Evolutionary conservation across 31 red algal species (phyloP), one percentile per base, ranked within the genome.

Genomic region (Odonthalia washingtoniensis): DNA sequence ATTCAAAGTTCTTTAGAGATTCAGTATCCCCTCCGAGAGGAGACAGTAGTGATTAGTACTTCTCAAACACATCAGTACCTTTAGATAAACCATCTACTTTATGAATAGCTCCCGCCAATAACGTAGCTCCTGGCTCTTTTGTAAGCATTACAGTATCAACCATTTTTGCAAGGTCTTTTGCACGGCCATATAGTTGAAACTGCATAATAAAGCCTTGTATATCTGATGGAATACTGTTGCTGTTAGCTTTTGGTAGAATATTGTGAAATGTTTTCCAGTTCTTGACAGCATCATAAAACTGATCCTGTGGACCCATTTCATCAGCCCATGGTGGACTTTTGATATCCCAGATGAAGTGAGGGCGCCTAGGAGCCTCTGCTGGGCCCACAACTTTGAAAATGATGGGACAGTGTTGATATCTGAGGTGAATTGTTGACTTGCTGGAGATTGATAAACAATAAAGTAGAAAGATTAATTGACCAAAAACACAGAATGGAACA

Each of bases 241-340:
- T 33, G 39, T 80, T 21, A 5, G 14, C n/a, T 5, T 80, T 52
- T 35, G 77, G 77, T 4, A 80, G 44, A 0, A 62, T 18, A 80
- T 80, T 52, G 17, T 62, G 16, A 18, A 80, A 80, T 33, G 38
- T 52, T 14, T 80, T 80, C 77, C 46, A 80, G 9, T 5, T 5
- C 36, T 33, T 53, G 4, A 67, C 53, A 18, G 77, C 5, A 6
- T 63, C 46, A 38, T 62, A 38, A 63, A 35, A 80, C 5, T 53
- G 28, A 62, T 80, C 77, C 28, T 53, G 0, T 0, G 30, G 28
- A 6, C 42, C 42, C n/a, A 33, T 80, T 4, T 52, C 77, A 1
- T 80, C 0, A 62, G 77, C 63, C n/a, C 46, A 80, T 37, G 72
- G 72, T 0, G 72, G 0, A 75, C 26, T 75, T 40, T 42, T 75